Evolutionary conservation across 2,329 filamentous ascomycete genomes (phyloP).

Genomic region (Fusarium neocosmosporiellum): DNA sequence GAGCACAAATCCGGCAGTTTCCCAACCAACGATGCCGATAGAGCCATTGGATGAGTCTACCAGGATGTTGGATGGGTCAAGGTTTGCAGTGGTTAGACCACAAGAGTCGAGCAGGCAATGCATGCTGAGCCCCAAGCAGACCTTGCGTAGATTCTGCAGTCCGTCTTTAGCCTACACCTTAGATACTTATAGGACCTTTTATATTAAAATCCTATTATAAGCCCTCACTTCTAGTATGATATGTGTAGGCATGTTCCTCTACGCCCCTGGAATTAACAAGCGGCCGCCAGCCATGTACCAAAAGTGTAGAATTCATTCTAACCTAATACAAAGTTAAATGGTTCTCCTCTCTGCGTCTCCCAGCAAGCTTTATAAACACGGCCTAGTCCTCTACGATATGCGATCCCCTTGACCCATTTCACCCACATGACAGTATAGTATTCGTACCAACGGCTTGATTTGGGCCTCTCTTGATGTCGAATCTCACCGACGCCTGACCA

Average conservation of each 20-base stretch:
- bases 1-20: conserved; percentile 46
- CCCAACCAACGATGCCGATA: conserved; percentile 48
- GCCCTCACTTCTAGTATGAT: no score
- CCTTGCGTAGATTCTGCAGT: conserved; percentile 5
- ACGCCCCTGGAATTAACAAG: not conserved
- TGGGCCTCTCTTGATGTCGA: no score
- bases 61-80: conserved; percentile 47
- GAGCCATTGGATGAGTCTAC: conserved; percentile 34
- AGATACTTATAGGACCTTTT: no score
- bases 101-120: conserved; percentile 42
- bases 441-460: no score
- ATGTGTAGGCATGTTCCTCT: no score
- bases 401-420: no score
- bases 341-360: not conserved
- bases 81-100: conserved; percentile 47
- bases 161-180: not conserved
- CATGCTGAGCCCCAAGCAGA: conserved; percentile 39
- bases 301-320: not conserved
- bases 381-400: no score
- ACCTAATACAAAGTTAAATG: not conserved
- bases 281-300: not conserved
- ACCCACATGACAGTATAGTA: no score
- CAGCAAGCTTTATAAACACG: no score
- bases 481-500: no score
- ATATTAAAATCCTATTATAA: no score